A percentile compares a stretch with the other conserved stretches of the same genome.
phyloP scores from a whole-genome alignment of 495 filamentous ascomycete genomes.

The Talaromyces stipitatus region DNA sequence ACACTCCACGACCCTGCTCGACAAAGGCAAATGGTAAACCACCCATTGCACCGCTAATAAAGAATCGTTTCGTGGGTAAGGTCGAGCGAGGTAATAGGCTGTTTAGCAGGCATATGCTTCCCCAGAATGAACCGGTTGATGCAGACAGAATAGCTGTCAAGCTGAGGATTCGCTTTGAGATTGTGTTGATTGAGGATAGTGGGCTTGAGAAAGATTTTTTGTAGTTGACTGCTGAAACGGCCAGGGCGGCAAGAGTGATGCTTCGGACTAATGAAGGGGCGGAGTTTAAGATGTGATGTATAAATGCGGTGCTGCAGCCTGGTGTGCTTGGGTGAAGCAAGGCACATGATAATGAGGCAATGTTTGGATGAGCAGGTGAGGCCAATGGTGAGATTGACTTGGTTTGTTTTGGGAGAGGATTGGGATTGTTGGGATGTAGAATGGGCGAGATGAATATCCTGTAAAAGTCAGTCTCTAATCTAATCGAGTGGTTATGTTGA shows the following conservation, averaged over 20 bases:
- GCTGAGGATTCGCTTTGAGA: constrained; percentile 56
- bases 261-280: constrained; percentile 73
- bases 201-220: constrained; percentile 59
- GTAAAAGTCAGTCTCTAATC: not conserved
- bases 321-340: constrained; percentile 84
- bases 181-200: constrained; percentile 50
- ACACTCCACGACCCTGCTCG: constrained; percentile 52
- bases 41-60: constrained; percentile 76
- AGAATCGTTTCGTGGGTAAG: constrained; percentile 77
- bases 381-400: constrained; percentile 67
- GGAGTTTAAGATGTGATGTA: constrained; percentile 72
- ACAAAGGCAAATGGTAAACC: constrained; percentile 74
- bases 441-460: constrained; percentile 78
- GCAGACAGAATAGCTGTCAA: constrained; percentile 69
- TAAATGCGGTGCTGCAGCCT: constrained; percentile 75
- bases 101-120: constrained; percentile 79
- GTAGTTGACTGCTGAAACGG: constrained; percentile 59
- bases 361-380: constrained; percentile 75
- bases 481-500: not conserved
- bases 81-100: constrained; percentile 62
- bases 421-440: constrained; percentile 62
- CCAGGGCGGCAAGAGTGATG: constrained; percentile 62
- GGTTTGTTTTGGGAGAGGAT: constrained; percentile 58
- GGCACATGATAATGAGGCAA: constrained; percentile 77
- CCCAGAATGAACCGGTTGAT: constrained; percentile 76